phyloP scores from a whole-genome alignment of 2,329 filamentous ascomycete species.

The Exophiala calicioides region DNA sequence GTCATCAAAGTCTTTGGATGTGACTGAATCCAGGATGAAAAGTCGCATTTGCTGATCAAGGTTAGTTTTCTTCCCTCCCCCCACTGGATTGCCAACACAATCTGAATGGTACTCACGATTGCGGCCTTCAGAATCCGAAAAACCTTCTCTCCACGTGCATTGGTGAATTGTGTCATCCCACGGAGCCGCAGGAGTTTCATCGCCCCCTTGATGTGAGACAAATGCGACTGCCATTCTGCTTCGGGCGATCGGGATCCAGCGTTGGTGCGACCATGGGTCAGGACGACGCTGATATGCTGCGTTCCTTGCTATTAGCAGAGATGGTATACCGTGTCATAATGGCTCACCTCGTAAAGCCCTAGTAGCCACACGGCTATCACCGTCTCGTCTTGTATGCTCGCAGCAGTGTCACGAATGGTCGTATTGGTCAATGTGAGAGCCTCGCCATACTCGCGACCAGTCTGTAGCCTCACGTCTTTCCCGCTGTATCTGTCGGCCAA shows the following conservation, averaged over 20 bases:
- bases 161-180: conserved; percentile 27
- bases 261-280: conserved; percentile 22
- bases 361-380: conserved; percentile 30
- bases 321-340: neutral
- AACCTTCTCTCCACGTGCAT: conserved; percentile 26
- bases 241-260: conserved; percentile 15
- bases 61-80: too few species aligned
- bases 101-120: conserved; percentile 17
- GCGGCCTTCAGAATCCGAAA: conserved; percentile 31
- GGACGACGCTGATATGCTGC: conserved; percentile 26
- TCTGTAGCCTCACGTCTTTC: conserved; percentile 26
- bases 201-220: conserved; percentile 28
- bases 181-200: conserved; percentile 28
- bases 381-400: conserved; percentile 28
- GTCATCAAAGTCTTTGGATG: conserved; percentile 27
- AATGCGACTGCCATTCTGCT: conserved; percentile 29
- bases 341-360: conserved; percentile 28
- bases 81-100: too few species aligned
- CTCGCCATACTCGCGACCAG: conserved; percentile 25
- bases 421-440: conserved; percentile 23
- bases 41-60: conserved; percentile 28
- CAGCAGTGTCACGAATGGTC: conserved; percentile 21
- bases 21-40: conserved; percentile 28
- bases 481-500: conserved; percentile 30
- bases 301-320: neutral